Evolutionary conservation across 2,329 filamentous ascomycete genomes (phyloP), one percentile per base, ranked within the genome.

Genomic region (Cladophialophora yegresii): DNA sequence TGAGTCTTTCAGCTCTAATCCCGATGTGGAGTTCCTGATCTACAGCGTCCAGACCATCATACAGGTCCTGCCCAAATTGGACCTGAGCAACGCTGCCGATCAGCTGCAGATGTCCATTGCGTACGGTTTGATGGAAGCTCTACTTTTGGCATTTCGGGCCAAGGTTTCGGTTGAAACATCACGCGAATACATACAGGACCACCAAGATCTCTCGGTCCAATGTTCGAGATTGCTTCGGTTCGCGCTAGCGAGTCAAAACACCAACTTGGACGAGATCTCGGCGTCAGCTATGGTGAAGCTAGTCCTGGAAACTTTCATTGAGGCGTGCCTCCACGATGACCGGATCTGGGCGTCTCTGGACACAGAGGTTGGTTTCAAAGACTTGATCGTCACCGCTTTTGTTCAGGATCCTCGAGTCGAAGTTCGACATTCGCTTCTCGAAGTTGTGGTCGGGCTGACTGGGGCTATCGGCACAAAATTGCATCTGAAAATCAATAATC

Each of bases 21-120:
- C 75, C 16, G 73, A 77, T 43, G 71, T 74, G 59, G 67, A 67
- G n/a, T 78, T 80, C 56, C 72, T 79, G 12, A 71, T 70, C 50
- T 80, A 79, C 61, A 78, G 76, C 64, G 76, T 88, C 62, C 78
- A 77, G 6, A 78, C 89, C 30, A 76, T 89, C 23, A 82, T 88
- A 33, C 78, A 82, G 20, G 87, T 87, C 6, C 81, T 91, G 56
- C 85, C 83, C 12, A 83, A 88, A 63, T 77, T 81, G 26, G 78
- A 83, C 22, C 78, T 89, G 65, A 76, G 84, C 13, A 78, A 80
- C 62, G 73, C 75, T 9, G 79, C 76, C 54, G 77, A 78, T 58
- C 74, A 77, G 43, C 72, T 85, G 54, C 82, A 79, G 65, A 77
- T 83, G 30, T 74, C 78, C 30, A 80, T 89, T 61, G 80, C 81